Evolutionary conservation across 139 green algal species (phyloP), one percentile per base, ranked within the genome.

Genomic region (Chlamydomonas incerta): DNA sequence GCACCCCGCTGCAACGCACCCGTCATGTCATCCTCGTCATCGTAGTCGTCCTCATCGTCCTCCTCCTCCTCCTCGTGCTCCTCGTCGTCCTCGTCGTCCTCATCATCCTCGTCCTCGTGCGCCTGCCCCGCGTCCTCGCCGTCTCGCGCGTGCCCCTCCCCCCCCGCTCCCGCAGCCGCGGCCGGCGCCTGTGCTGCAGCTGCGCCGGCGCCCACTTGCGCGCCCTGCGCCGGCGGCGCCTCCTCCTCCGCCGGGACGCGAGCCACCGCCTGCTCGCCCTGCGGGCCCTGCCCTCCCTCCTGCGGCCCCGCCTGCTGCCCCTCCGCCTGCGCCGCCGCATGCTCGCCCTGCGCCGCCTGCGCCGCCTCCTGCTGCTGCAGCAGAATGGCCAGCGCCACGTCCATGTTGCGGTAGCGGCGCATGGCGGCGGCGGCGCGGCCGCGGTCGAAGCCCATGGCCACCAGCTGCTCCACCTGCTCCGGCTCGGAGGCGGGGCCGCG

Each of bases 381-480:
- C 81, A 92, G 57, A 23, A 79, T 60, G 10, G 73, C 74, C 3
- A 91, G 77, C 24, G 88, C 88, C 83, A 89, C 41, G 33, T 91
- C 88, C 33, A 91, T 67, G 62, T 79, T 81, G 15, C 83, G 72
- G 15, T 83, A 82, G 46, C 74, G 84, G 21, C 72, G 68, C n/a
- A 92, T 65, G 31, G 82, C 85, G 5, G 66, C 74, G 24, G 81
- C 52, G 15, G 76, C 82, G 46, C 79, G 72, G 24, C 81, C 68
- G 26, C 87, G 79, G 18, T 80, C 87, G 67, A 93, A 93, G 75
- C 90, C 90, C 88, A 90, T 92, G 37, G 84, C 81, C 65, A 86
- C 74, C 52, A 90, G 80, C 66, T 87, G 83, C 71, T 81, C 72
- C 24, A 88, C 82, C 2, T 50, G 60, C 67, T 85, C 87, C 29